phyloP scores from a whole-genome alignment of 1,284 basidiomycete species.

The Ceratorhiza oryzae-sativae region DNA sequence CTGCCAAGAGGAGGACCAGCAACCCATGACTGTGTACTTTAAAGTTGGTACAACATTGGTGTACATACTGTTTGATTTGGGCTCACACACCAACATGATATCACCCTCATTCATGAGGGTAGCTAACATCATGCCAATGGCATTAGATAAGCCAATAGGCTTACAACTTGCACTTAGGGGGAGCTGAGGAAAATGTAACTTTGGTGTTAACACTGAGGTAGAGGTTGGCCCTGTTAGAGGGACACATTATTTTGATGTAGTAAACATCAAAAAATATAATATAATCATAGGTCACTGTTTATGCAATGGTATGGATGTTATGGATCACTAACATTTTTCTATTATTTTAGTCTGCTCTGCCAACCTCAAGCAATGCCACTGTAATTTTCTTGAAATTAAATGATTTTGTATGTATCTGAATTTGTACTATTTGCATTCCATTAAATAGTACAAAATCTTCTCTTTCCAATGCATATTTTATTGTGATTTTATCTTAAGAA shows the following conservation, averaged over 20 bases:
- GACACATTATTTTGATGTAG: constrained; percentile 48
- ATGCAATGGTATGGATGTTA: constrained; percentile 46
- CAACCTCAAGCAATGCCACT: too few species aligned
- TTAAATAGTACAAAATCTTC: too few species aligned
- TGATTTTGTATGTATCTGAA: too few species aligned
- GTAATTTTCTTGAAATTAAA: too few species aligned
- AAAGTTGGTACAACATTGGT: not conserved
- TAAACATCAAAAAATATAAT: constrained; percentile 51
- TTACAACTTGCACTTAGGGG: constrained; percentile 19
- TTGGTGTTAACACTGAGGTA: not conserved
- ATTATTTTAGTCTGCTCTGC: too few species aligned
- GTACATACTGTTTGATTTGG: constrained; percentile 25
- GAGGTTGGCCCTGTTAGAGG: constrained; percentile 47
- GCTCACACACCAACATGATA: constrained; percentile 24
- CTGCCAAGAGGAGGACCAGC: not conserved
- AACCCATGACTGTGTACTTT: constrained; percentile 2
- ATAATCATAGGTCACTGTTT: constrained; percentile 49
- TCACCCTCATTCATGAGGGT: constrained; percentile 1
- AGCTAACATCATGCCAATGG: not conserved
- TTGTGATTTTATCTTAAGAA: too few species aligned
- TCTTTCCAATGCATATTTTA: too few species aligned
- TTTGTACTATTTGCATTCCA: too few species aligned
- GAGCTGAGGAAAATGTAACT: constrained; percentile 3
- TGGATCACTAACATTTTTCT: too few species aligned
- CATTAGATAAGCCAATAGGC: not conserved